Base-by-base conservation (phyloP, 1,284 basidiomycete species). In the Pulchroboletus neoregius region DNA sequence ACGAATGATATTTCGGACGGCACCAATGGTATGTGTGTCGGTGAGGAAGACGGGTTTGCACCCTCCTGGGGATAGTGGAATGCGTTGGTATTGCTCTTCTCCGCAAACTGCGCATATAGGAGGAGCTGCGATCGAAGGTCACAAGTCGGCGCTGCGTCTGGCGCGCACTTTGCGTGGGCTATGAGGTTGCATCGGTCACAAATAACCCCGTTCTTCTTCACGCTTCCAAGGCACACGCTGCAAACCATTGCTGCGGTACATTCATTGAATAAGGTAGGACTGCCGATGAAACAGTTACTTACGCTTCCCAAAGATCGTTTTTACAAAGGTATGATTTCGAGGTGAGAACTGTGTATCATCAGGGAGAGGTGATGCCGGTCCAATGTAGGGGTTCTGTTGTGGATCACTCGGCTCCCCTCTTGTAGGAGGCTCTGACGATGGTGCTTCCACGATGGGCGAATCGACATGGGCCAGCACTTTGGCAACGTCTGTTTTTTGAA, bases 251-350 rank as follows among this genome's bases (percentile, higher is more conserved):
- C 93, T 94, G 59, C 2, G 42, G 13, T 53, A 49, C 49, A 50
- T 53, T 46, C 56, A 43, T 48, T 61, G 41, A 57, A 50, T 39
- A 52, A 39, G 28, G 22, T 44, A 26, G 15, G 16, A 15, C 7
- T 5, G 16, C 31, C 11, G 27, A 37, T 43, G 46, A 39, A 36
- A 33, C 11, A 36, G 24, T 39, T 27, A 74, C 87, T 63, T 63
- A 94, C 91, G 79, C 73, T 94, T 94, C 61, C 86, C 85, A 66
- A 96, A 96, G 3, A 87, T 87, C 2, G 91, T 95, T 71, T 91
- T 94, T 37, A 95, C 87, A 61, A 95, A 93, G 6, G 79, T 78
- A 58, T 96, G 94, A 27, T 84, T 79, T 42, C 82, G 78, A 13
- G 78, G 76, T 11, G 73, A 75, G 51, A 79, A 76, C 37, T 59